phyloP scores from a whole-genome alignment of 2,329 filamentous ascomycete species.

The Tolypocladium amazonense region DNA sequence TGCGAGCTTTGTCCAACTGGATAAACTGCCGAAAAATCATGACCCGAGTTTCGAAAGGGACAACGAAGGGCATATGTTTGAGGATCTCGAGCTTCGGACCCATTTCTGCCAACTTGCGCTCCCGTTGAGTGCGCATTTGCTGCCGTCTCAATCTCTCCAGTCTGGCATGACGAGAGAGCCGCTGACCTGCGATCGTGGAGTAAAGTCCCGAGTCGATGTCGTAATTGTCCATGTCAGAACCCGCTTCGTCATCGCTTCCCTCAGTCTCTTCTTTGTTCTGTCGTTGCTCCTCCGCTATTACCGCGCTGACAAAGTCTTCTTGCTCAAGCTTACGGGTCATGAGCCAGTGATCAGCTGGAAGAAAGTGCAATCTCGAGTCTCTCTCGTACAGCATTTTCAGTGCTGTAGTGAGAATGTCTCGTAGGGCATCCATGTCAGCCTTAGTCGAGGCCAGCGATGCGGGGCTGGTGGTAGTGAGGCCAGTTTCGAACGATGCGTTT shows the following conservation, averaged over 20 bases:
- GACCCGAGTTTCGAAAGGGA: conserved; percentile 85
- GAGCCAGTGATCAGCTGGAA: conserved; percentile 80
- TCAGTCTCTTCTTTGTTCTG: conserved; percentile 45
- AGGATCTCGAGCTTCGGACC: conserved; percentile 83
- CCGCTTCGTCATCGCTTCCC: conserved; percentile 14
- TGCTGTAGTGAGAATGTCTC: conserved; percentile 67
- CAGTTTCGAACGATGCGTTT: background rate
- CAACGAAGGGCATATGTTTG: conserved; percentile 93
- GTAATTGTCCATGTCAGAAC: conserved; percentile 22
- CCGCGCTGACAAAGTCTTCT: conserved; percentile 74
- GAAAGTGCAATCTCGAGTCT: conserved; percentile 78
- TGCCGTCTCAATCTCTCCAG: conserved; percentile 53
- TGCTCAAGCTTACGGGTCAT: conserved; percentile 87
- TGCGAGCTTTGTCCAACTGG: conserved; percentile 47
- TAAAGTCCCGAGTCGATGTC: conserved; percentile 13
- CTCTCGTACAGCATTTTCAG: conserved; percentile 85
- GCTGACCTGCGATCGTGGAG: conserved; percentile 38
- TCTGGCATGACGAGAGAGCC: conserved; percentile 51
- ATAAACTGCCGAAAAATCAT: conserved; percentile 92
- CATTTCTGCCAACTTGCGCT: conserved; percentile 65
- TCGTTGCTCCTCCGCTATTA: conserved; percentile 79
- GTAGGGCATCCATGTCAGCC: conserved; percentile 66
- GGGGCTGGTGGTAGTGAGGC: background rate
- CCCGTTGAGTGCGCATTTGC: conserved; percentile 56
- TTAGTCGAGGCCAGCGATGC: conserved; percentile 9